These are phyloP conservation scores for Gynandropsis gynandra DNA, from an alignment of 345 rosid genomes.

Conservation along the genomic window DNA sequence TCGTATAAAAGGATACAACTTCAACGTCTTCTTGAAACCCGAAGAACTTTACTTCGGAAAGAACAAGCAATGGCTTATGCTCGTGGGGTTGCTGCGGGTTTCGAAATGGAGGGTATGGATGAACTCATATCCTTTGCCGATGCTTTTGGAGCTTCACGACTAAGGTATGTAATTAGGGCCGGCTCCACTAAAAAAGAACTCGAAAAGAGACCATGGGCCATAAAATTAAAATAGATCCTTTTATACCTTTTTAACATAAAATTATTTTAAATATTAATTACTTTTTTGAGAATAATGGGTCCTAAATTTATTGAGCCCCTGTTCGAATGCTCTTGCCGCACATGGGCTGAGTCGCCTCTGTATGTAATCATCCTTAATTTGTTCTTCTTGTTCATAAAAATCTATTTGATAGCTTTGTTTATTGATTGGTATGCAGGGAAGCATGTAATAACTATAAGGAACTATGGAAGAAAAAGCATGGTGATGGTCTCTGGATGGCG, in stretches of 20 bases:
- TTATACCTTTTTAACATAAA: too few species aligned
- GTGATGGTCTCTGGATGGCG: slow-evolving; percentile 75
- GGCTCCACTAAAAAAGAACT: too few species aligned
- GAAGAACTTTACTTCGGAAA: slow-evolving; percentile 53
- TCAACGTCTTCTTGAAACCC: slow-evolving; percentile 61
- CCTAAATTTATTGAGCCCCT: too few species aligned
- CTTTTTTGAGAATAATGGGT: too few species aligned
- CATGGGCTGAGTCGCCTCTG: too few species aligned
- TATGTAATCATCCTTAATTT: too few species aligned
- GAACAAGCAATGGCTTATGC: slow-evolving; percentile 92
- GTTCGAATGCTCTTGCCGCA: too few species aligned
- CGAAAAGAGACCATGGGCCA: too few species aligned
- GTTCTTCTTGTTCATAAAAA: too few species aligned
- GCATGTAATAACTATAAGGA: slow-evolving; percentile 74
- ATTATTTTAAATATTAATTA: too few species aligned
- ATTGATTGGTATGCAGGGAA: slow-evolving; percentile 36
- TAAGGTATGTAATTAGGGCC: slow-evolving; percentile 45
- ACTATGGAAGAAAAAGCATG: slow-evolving; percentile 61
- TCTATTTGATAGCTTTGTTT: background rate
- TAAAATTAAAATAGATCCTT: too few species aligned
- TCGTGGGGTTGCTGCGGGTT: slow-evolving; percentile 77
- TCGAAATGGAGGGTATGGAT: slow-evolving; percentile 53
- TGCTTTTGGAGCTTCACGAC: slow-evolving; percentile 71
- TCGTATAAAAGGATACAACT: slow-evolving; percentile 53
- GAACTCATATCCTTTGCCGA: slow-evolving; percentile 72